Percentiles rank a stretch among this genome's conserved stretches.
Evolutionary conservation across 148 eudicot species (phyloP).

Genomic region (Agrostemma githago): DNA sequence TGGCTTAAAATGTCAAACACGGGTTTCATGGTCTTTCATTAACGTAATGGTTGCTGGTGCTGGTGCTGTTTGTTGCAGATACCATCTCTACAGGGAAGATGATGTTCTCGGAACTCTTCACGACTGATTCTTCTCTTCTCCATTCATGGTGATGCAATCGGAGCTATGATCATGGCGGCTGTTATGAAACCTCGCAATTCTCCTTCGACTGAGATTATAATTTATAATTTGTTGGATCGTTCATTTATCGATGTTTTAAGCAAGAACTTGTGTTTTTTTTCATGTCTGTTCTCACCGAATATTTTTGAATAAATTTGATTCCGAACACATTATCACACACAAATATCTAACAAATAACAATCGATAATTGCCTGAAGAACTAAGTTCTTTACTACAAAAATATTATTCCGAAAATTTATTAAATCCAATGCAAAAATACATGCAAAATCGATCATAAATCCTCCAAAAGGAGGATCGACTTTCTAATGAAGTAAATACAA

Average conservation of each 20-base stretch:
- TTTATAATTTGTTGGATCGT: neutral
- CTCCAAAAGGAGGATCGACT: neutral
- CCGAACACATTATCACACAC: too few relatives aligned
- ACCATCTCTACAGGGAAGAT: constrained; percentile 60
- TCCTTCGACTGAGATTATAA: constrained; percentile 4
- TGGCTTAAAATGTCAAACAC: too few relatives aligned
- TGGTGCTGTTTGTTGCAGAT: constrained; percentile 49
- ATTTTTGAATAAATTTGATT: too few relatives aligned
- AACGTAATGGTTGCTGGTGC: too few relatives aligned
- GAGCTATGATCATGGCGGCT: neutral
- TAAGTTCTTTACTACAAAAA: too few relatives aligned
- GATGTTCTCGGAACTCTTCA: constrained; percentile 66
- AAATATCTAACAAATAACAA: too few relatives aligned
- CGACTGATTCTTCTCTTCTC: constrained; percentile 28
- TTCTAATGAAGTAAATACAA: neutral
- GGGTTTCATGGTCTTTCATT: too few relatives aligned
- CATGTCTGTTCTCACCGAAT: too few relatives aligned
- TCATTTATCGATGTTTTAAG: neutral
- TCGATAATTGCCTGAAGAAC: too few relatives aligned
- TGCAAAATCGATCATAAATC: neutral
- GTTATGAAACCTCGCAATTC: neutral
- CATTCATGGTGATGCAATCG: neutral
- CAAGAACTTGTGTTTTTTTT: too few relatives aligned
- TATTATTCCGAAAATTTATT: too few relatives aligned
- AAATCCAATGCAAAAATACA: neutral